Evolutionary conservation across 106 monocot species (phyloP).

Genomic region (Acorus gramineus): DNA sequence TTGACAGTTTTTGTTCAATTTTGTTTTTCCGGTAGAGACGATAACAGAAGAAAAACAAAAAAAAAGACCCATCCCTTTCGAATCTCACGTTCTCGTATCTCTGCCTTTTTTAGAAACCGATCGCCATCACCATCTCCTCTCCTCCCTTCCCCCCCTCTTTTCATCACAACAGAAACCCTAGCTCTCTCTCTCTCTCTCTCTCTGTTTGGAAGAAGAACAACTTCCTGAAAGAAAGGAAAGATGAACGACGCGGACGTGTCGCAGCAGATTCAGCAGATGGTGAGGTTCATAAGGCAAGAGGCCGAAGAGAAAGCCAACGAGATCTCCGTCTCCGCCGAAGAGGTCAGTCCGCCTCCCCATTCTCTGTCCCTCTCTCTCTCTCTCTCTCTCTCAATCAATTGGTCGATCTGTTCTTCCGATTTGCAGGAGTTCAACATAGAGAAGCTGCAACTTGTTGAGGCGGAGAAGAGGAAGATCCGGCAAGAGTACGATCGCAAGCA

Average conservation of each 20-base stretch:
- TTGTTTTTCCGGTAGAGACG: constrained; percentile 6
- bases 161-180: too few species aligned
- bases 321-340: constrained; percentile 17
- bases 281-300: constrained; percentile 14
- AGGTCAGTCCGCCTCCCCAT: not conserved
- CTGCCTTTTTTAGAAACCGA: constrained; percentile 7
- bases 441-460: constrained; percentile 22
- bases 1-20: too few species aligned
- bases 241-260: constrained; percentile 4
- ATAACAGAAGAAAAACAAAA: constrained; percentile 17
- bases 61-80: not conserved
- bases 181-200: too few species aligned
- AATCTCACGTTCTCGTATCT: not conserved
- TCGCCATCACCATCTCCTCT: not conserved
- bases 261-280: constrained; percentile 21
- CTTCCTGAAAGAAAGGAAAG: not conserved
- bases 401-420: too few species aligned
- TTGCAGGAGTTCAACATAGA: constrained; percentile 29
- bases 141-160: too few species aligned
- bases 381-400: too few species aligned
- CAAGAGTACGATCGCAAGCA: constrained; percentile 26
- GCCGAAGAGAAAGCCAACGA: constrained; percentile 21
- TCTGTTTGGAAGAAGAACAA: not conserved
- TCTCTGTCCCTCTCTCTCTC: too few species aligned
- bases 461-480: constrained; percentile 21